Percentiles rank a stretch among this genome's conserved stretches.
phyloP scores from a whole-genome alignment of 768 basidiomycete genomes.

The Boletellus ananiceps region DNA sequence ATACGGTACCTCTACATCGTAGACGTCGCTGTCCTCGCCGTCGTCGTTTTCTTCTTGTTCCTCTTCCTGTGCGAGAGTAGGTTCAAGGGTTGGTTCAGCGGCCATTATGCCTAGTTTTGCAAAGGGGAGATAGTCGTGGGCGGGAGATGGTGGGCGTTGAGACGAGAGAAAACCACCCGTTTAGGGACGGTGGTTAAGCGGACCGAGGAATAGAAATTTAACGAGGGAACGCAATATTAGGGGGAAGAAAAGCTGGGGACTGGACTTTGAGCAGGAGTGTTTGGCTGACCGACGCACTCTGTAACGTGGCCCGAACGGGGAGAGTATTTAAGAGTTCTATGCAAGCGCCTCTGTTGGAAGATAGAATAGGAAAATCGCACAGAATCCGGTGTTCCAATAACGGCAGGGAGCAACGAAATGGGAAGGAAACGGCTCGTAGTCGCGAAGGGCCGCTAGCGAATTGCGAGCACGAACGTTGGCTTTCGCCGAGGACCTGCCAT shows the following conservation, averaged over 20 bases:
- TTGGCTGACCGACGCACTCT: conserved; percentile 2
- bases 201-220: conserved; percentile 7
- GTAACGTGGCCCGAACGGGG: conserved; percentile 3
- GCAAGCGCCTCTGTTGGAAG: conserved; percentile 7
- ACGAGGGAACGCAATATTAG: not conserved
- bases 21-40: conserved; percentile 28
- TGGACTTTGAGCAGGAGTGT: not conserved
- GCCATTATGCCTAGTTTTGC: conserved; percentile 16
- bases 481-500: conserved; percentile 13
- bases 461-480: conserved; percentile 26
- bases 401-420: conserved; percentile 15
- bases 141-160: conserved; percentile 6
- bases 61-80: not conserved
- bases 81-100: conserved; percentile 17
- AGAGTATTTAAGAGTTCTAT: not conserved
- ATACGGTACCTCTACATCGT: conserved; percentile 22
- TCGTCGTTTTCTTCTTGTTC: conserved; percentile 8
- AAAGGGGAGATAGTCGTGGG: not conserved
- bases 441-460: conserved; percentile 13
- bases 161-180: conserved; percentile 2
- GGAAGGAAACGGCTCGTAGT: conserved; percentile 10
- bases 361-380: not conserved
- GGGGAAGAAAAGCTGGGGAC: not conserved
- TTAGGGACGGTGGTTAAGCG: conserved; percentile 11
- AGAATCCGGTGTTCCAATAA: conserved; percentile 9